A percentile compares a stretch with the other conserved stretches of the same genome.
phyloP scores from a whole-genome alignment of 768 basidiomycete species.

The Rhodotorula paludigena region DNA sequence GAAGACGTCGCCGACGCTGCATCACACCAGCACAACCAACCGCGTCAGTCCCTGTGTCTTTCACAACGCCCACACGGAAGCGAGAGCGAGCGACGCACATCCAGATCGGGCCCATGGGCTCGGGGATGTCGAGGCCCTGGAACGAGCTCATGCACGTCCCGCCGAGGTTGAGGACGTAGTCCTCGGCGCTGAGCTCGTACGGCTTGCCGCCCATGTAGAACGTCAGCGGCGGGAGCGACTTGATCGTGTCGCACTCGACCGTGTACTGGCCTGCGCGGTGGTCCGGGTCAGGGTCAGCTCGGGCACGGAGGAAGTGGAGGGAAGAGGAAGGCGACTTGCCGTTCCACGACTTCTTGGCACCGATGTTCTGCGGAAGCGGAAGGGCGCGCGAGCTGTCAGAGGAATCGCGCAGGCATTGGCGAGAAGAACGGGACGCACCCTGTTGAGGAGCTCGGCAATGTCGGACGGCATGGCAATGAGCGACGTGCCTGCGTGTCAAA shows the following conservation, averaged over 20 bases:
- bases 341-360: no score
- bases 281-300: slow-evolving; percentile 51
- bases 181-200: slow-evolving; percentile 59
- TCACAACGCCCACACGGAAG: no score
- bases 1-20: slow-evolving; percentile 70
- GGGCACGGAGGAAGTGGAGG: neutral
- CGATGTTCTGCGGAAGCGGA: no score
- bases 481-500: slow-evolving; percentile 62
- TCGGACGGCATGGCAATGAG: slow-evolving; percentile 89
- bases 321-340: neutral
- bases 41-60: slow-evolving; percentile 63
- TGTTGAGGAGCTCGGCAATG: slow-evolving; percentile 95
- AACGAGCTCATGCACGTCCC: slow-evolving; percentile 93
- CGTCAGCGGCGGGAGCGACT: slow-evolving; percentile 73
- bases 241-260: slow-evolving; percentile 78
- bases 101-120: slow-evolving; percentile 44
- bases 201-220: slow-evolving; percentile 76
- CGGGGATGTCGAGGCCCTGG: slow-evolving; percentile 81
- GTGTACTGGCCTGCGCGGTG: slow-evolving; percentile 45
- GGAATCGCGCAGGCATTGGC: no score
- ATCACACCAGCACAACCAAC: slow-evolving; percentile 2
- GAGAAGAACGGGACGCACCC: slow-evolving; percentile 60
- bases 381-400: no score
- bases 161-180: slow-evolving; percentile 70
- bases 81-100: no score